Base-by-base conservation (phyloP, 2,329 filamentous ascomycete genomes). In the Raffaelea deltoideospora region DNA sequence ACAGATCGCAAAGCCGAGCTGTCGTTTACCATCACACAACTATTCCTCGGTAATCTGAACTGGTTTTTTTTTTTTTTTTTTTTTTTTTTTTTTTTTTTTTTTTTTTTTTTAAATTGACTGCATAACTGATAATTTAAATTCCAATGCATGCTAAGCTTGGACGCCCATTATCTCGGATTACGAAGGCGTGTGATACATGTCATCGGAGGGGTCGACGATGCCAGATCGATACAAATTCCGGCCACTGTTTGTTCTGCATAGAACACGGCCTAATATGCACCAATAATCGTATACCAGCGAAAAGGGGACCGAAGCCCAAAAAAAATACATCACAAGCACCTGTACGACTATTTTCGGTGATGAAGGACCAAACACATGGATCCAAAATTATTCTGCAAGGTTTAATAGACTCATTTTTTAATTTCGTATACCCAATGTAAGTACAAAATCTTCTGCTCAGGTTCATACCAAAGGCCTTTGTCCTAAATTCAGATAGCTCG, bases 361-460 rank as follows among this genome's bases (percentile, higher is more conserved):
- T 38, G 14, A 21, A 38, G 13, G 32, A 26, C 5, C 32, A 20
- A 8, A 24, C 9, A 11, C 37, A 38, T n/a, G 37, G 37, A n/a
- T 34, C 37, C 13, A 24, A 20, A 5, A 10, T 3, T 4, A 28
- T 30, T 1, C 15, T 38, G 9, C 19, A 19, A 10, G 29, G 17
- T n/a, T n/a, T 38, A 18, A 34, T 38, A 9, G 19, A 31, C 8
- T 38, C 37, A 2, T 34, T 29, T n/a, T 38, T 38, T 31, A 33
- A 41, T 27, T 41, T 41, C 34, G 39, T 41, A 27, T 41, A 41
- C 24, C 39, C 39, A 23, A 33, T 41, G 39, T 38, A 17, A 29
- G 39, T 34, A 26, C 23, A 27, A 32, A 26, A 24, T 4, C 30
- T 3, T 18, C 11, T 13, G 9, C 15, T 27, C 28, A 23, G 17